These are phyloP conservation scores for Salix caprea DNA, from an alignment of 345 rosid species.

Conservation along the genomic window DNA sequence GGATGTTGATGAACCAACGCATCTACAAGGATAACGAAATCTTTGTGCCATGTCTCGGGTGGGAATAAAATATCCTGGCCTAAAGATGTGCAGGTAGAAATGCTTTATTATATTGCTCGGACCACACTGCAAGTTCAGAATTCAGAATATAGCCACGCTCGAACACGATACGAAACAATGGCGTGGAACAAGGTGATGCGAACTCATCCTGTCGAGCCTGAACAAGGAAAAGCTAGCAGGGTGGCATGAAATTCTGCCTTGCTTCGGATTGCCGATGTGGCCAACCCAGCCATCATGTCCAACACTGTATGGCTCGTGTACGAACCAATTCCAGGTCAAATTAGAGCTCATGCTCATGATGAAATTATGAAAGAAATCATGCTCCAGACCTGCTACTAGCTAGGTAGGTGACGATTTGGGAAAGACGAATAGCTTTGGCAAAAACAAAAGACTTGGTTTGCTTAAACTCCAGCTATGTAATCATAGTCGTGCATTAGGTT, in stretches of 20 bases:
- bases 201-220: not conserved
- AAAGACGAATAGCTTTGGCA: not conserved
- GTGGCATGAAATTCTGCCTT: not conserved
- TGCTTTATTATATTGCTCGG: too few relatives aligned
- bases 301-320: not conserved
- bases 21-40: not conserved
- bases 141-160: not conserved
- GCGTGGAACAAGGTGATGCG: not conserved
- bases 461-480: slow-evolving; percentile 1
- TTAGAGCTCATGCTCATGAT: not conserved
- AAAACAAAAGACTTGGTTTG: not conserved
- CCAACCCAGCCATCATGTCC: not conserved
- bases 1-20: not conserved
- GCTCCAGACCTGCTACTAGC: not conserved
- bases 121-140: too few relatives aligned
- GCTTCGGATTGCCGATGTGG: not conserved
- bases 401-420: not conserved
- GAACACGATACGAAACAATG: not conserved
- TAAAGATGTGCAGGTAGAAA: not conserved
- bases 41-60: not conserved
- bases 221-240: not conserved
- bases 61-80: not conserved
- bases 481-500: slow-evolving; percentile 18
- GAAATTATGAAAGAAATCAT: not conserved
- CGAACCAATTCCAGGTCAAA: not conserved